These are phyloP conservation scores for Dictyostelium citrinum DNA, from an alignment of 78 protist species.

Conservation along the genomic window DNA sequence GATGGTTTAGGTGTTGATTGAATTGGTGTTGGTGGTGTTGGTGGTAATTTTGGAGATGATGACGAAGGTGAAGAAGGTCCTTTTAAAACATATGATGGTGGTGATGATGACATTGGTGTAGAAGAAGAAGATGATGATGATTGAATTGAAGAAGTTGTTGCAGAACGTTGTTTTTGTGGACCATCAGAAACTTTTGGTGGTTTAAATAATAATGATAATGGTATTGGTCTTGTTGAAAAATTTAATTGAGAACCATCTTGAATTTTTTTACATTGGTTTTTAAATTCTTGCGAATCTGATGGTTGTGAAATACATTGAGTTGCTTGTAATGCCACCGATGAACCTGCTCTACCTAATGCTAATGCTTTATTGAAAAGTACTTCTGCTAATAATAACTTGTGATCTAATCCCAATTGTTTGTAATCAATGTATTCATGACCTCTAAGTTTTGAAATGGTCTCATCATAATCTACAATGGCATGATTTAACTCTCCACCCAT, in stretches of 20 bases:
- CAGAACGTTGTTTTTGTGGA: neutral
- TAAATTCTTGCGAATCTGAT: neutral
- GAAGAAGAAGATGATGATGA: neutral
- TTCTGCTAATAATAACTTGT: conserved; percentile 36
- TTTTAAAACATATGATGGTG: neutral
- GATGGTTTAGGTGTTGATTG: neutral
- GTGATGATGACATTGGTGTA: neutral
- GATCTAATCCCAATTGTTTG: conserved; percentile 72
- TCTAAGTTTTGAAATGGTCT: conserved; percentile 25
- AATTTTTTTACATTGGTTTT: neutral
- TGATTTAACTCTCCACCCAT: neutral
- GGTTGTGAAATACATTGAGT: conserved; percentile 8
- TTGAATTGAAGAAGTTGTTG: neutral
- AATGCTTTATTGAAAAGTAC: conserved; percentile 59
- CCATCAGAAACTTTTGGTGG: conserved; percentile 60
- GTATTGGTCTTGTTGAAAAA: neutral
- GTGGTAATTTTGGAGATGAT: neutral
- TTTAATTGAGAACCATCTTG: neutral
- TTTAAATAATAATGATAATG: conserved; percentile 8
- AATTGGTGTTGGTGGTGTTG: neutral
- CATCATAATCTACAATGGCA: conserved; percentile 50
- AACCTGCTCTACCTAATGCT: conserved; percentile 55
- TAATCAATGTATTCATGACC: conserved; percentile 80
- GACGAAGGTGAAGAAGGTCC: neutral
- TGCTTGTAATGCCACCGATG: conserved; percentile 20